A percentile compares a stretch with the other conserved stretches of the same genome.
phyloP scores from a whole-genome alignment of 768 basidiomycete species.

The Hericium rajendrae region DNA sequence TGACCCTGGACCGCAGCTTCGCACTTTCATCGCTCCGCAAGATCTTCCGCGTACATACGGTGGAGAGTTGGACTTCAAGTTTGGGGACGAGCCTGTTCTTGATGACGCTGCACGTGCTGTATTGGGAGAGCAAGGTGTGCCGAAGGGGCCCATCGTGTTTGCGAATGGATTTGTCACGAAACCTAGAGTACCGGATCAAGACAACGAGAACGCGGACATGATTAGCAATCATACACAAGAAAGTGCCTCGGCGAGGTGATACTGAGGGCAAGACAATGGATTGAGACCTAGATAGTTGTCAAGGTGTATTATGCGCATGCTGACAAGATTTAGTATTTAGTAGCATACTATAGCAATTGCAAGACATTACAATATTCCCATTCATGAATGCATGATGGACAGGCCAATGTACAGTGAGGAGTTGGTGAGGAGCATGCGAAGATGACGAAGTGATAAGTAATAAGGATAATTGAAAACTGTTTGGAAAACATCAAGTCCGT shows the following conservation, averaged over 20 bases:
- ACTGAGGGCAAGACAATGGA: too few relatives aligned
- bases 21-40: constrained; percentile 35
- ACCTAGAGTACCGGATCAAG: neutral
- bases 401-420: neutral
- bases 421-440: neutral
- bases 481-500: neutral
- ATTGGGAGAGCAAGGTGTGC: constrained; percentile 35
- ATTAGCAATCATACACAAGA: too few relatives aligned
- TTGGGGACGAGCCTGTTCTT: constrained; percentile 53
- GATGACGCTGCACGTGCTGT: constrained; percentile 42
- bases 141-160: constrained; percentile 46
- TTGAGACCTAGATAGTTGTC: too few relatives aligned
- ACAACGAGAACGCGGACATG: neutral
- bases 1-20: constrained; percentile 43
- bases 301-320: too few relatives aligned
- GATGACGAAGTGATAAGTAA: neutral
- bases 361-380: too few relatives aligned
- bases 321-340: too few relatives aligned
- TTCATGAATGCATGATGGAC: neutral
- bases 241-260: too few relatives aligned
- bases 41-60: constrained; percentile 66
- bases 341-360: too few relatives aligned
- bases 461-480: neutral
- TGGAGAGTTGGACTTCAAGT: constrained; percentile 64
- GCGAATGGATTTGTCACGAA: constrained; percentile 32